Evolutionary conservation across 164 flowering plant species (phyloP).

Genomic region (Paratinospora sagittata): DNA sequence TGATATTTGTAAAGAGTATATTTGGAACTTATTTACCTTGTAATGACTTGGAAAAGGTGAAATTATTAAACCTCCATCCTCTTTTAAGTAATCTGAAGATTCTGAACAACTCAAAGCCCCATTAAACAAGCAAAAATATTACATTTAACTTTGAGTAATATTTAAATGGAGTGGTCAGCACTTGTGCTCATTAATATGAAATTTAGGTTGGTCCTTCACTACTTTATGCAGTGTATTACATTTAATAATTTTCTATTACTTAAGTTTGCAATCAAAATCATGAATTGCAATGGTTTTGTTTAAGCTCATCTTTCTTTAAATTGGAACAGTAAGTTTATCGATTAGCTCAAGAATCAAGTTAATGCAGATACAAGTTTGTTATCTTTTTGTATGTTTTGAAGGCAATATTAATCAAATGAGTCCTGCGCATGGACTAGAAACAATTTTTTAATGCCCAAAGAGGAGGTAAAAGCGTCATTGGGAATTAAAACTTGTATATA

Average conservation of each 20-base stretch:
- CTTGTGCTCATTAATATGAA: no score
- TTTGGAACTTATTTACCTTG: neutral
- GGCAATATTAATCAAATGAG: neutral
- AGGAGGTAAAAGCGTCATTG: neutral
- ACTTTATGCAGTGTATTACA: no score
- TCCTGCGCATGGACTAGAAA: neutral
- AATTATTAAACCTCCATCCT: neutral
- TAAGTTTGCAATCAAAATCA: no score
- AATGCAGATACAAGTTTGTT: neutral
- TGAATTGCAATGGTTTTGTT: no score
- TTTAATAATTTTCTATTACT: no score
- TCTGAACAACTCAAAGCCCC: neutral
- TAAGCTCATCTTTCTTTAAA: no score
- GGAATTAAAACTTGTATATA: neutral
- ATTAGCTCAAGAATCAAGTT: neutral
- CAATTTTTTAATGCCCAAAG: neutral
- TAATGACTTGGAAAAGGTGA: neutral
- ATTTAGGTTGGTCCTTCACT: no score
- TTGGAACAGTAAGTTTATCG: no score
- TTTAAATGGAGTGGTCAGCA: neutral
- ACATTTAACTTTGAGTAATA: neutral
- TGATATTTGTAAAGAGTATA: neutral
- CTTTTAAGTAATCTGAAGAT: neutral
- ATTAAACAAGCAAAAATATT: neutral
- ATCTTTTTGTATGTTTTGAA: neutral